phyloP scores from a whole-genome alignment of 768 basidiomycete genomes.

The Psilocybe subaeruginosa region DNA sequence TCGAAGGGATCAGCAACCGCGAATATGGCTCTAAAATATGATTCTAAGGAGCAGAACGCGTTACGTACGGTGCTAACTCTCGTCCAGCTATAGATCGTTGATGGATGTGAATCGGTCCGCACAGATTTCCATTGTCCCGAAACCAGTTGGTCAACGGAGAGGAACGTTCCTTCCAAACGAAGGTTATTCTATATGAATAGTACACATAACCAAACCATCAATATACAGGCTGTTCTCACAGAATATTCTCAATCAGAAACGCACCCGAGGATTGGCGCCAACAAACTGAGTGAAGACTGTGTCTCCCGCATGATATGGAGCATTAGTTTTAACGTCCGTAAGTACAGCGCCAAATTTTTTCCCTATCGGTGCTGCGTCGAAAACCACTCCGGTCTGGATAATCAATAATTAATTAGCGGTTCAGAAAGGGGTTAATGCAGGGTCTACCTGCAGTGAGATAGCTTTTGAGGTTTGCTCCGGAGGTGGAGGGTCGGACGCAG shows the following conservation, averaged over 20 bases:
- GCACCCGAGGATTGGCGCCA: constrained; percentile 77
- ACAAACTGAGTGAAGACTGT: constrained; percentile 67
- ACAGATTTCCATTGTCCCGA: constrained; percentile 56
- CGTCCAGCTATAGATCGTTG: constrained; percentile 68
- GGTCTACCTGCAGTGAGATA: constrained; percentile 65
- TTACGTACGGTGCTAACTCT: constrained; percentile 55
- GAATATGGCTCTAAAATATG: not conserved
- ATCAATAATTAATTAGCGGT: constrained; percentile 1
- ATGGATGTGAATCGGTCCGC: constrained; percentile 79
- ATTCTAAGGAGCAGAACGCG: not conserved
- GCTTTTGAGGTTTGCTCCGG: constrained; percentile 65
- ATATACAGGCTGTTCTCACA: not conserved
- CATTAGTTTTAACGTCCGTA: constrained; percentile 48
- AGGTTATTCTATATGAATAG: constrained; percentile 65
- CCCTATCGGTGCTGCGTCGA: constrained; percentile 59
- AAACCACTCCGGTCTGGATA: constrained; percentile 58
- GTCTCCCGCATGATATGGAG: constrained; percentile 57
- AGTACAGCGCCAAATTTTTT: constrained; percentile 66
- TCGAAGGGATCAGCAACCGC: constrained; percentile 7
- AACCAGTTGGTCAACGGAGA: constrained; percentile 61
- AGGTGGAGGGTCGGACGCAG: constrained; percentile 67
- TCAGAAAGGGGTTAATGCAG: constrained; percentile 1
- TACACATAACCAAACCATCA: not conserved
- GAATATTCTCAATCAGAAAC: constrained; percentile 24
- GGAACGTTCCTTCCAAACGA: constrained; percentile 71